Percentiles rank a stretch among this genome's conserved stretches.
Conservation (phyloP, 192 early-diverging fungal genomes). For the Gamsiella multidivaricata region DNA sequence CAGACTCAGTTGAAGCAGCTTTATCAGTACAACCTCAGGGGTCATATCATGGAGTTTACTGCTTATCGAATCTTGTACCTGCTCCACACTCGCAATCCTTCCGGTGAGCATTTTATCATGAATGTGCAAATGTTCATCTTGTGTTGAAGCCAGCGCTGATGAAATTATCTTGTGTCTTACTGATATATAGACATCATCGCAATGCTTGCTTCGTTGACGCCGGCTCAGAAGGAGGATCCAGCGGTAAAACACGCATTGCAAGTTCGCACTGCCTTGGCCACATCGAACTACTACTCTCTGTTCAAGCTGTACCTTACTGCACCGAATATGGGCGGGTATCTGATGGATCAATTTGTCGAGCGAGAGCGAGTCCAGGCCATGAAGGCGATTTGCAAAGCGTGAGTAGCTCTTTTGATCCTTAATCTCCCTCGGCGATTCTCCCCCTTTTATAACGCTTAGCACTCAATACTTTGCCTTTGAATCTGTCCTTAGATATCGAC, state of each 20-base stretch:
- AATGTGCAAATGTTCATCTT: background rate
- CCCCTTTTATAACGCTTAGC: background rate
- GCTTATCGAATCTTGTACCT: conserved; percentile 95
- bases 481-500: conserved; percentile 61
- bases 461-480: background rate
- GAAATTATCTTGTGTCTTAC: background rate
- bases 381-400: conserved; percentile 82
- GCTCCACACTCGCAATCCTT: conserved; percentile 86
- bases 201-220: conserved; percentile 78
- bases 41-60: conserved; percentile 89
- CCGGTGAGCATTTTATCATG: conserved; percentile 69
- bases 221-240: conserved; percentile 69
- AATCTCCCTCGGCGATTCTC: background rate
- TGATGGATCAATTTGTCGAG: conserved; percentile 93
- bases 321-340: conserved; percentile 88
- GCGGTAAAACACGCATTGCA: conserved; percentile 84
- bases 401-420: conserved; percentile 20
- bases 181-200: conserved; percentile 85
- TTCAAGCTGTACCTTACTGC: conserved; percentile 82
- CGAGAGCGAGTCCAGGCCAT: conserved; percentile 87
- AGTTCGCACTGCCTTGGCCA: conserved; percentile 83
- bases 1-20: conserved; percentile 93
- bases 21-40: conserved; percentile 77
- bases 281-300: conserved; percentile 87
- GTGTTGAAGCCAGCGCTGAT: background rate